Percentiles rank a stretch among this genome's conserved stretches.
Conservation (phyloP, 2,329 filamentous ascomycete species). For the Verticillium isaacii region DNA sequence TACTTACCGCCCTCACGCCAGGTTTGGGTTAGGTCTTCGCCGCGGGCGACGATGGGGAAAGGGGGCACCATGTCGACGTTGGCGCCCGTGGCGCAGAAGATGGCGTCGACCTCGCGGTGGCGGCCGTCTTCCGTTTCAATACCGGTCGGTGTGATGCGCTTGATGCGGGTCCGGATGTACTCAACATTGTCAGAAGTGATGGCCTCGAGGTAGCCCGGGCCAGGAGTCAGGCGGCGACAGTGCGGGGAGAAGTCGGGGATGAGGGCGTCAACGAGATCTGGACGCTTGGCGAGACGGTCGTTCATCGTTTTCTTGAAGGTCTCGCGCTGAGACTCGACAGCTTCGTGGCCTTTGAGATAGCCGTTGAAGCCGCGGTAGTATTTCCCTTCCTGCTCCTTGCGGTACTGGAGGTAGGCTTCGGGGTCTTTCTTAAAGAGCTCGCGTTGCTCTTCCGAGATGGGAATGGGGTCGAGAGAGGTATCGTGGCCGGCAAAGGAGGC, state of each 20-base stretch:
- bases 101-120: constrained; percentile 54
- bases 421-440: constrained; percentile 56
- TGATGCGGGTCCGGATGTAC: constrained; percentile 53
- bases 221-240: constrained; percentile 61
- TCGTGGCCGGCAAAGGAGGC: constrained; percentile 53
- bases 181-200: constrained; percentile 57
- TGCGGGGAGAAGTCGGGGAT: constrained; percentile 60
- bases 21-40: constrained; percentile 45
- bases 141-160: constrained; percentile 52
- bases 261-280: constrained; percentile 49
- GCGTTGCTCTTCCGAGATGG: constrained; percentile 46
- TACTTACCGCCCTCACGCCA: constrained; percentile 53
- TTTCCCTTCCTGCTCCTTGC: constrained; percentile 52
- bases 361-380: constrained; percentile 56
- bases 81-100: constrained; percentile 66
- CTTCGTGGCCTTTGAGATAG: constrained; percentile 48
- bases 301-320: constrained; percentile 50
- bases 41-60: constrained; percentile 55
- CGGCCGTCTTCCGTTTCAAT: constrained; percentile 56
- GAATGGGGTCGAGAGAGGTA: constrained; percentile 51
- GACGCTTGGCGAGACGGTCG: constrained; percentile 45
- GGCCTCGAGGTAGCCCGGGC: constrained; percentile 64
- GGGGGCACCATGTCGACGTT: constrained; percentile 54
- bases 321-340: constrained; percentile 41
- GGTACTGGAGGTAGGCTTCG: constrained; percentile 53